Evolutionary conservation across 352 stramenopile genomes (phyloP).

Genomic region (Globisporangium nagaii): DNA sequence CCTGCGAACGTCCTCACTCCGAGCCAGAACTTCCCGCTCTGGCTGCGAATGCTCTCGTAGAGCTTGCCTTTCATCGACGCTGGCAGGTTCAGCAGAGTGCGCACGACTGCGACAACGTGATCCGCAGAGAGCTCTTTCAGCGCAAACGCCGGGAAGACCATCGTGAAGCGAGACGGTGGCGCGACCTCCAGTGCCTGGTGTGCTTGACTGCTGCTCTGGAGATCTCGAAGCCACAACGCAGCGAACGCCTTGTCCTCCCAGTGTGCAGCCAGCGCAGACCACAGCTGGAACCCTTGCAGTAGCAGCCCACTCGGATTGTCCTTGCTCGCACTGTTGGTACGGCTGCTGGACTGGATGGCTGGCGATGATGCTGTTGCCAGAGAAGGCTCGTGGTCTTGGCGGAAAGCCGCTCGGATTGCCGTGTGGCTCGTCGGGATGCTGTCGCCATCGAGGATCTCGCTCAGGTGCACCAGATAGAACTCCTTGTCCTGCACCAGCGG

Average conservation of each 20-base stretch:
- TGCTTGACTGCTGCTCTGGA: not conserved
- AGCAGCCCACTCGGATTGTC: not conserved
- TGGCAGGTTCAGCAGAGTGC: constrained; percentile 20
- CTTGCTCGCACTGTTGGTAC: not conserved
- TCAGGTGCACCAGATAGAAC: constrained; percentile 31
- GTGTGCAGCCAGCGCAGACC: constrained; percentile 28
- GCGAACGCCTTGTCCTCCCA: constrained; percentile 23
- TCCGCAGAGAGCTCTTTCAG: constrained; percentile 17
- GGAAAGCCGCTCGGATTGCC: constrained; percentile 29
- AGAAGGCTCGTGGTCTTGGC: constrained; percentile 26
- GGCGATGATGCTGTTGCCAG: constrained; percentile 6
- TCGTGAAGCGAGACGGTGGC: constrained; percentile 10
- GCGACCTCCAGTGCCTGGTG: not conserved
- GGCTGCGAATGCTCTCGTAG: constrained; percentile 26
- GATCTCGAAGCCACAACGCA: constrained; percentile 16
- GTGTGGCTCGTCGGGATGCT: constrained; percentile 25
- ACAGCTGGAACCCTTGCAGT: constrained; percentile 31
- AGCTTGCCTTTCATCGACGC: constrained; percentile 16
- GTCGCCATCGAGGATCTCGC: constrained; percentile 20
- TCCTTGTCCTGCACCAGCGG: constrained; percentile 24
- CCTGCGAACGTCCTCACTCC: constrained; percentile 32
- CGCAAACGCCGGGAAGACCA: constrained; percentile 14
- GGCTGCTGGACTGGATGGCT: not conserved
- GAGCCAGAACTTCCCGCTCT: constrained; percentile 48
- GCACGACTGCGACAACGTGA: constrained; percentile 26